Evolutionary conservation across 1,284 basidiomycete species (phyloP).

Genomic region (Pulveroboletus sp.): DNA sequence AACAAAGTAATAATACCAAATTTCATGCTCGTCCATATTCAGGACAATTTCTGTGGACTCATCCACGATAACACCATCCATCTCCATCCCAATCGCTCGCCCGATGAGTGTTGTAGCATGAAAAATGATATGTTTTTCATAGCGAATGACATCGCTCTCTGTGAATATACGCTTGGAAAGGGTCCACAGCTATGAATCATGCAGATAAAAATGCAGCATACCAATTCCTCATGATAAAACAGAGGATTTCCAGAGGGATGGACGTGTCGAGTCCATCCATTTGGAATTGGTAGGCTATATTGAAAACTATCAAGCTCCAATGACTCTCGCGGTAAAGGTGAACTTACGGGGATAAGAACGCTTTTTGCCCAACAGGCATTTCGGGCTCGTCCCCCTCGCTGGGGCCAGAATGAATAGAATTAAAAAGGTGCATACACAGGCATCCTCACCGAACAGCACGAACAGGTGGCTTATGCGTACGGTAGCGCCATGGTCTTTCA

Average conservation of each 20-base stretch:
- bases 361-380: slow-evolving; percentile 12
- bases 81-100: neutral
- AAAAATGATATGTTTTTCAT: neutral
- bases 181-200: neutral
- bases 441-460: slow-evolving; percentile 1
- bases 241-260: slow-evolving; percentile 19
- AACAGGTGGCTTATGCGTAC: neutral
- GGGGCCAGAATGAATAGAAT: neutral
- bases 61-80: slow-evolving; percentile 8
- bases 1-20: slow-evolving; percentile 15
- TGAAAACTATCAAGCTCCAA: neutral
- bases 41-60: slow-evolving; percentile 17
- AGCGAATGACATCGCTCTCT: slow-evolving; percentile 9
- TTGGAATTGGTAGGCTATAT: slow-evolving; percentile 5
- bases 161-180: slow-evolving; percentile 20
- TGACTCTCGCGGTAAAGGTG: neutral
- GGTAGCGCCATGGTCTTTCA: slow-evolving; percentile 14
- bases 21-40: slow-evolving; percentile 6
- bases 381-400: neutral
- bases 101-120: slow-evolving; percentile 1
- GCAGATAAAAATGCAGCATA: neutral
- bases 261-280: slow-evolving; percentile 7
- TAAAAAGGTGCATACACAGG: neutral
- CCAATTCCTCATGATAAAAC: slow-evolving; percentile 12
- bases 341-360: slow-evolving; percentile 3